These are phyloP conservation scores for Discostella pseudostelligera DNA, from an alignment of 108 stramenopile genomes.

Conservation along the genomic window DNA sequence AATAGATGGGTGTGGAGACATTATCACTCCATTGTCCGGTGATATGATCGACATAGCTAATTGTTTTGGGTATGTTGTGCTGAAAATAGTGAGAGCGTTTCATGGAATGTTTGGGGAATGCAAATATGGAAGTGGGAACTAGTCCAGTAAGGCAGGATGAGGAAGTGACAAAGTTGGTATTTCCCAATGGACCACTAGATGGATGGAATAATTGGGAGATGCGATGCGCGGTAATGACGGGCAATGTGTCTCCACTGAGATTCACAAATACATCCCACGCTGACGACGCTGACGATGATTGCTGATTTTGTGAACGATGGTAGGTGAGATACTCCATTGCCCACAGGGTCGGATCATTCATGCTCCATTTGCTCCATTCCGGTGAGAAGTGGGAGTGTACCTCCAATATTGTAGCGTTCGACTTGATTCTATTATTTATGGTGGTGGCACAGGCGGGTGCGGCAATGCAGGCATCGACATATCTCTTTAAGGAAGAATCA, in stretches of 20 bases:
- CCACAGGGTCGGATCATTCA: conserved; percentile 87
- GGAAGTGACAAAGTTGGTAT: conserved; percentile 82
- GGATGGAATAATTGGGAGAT: conserved; percentile 58
- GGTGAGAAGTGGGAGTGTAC: conserved; percentile 44
- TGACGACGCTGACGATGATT: conserved; percentile 26
- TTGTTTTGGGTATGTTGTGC: conserved; percentile 29
- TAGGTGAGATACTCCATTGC: conserved; percentile 58
- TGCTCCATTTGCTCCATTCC: conserved; percentile 83
- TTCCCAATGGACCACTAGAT: conserved; percentile 48
- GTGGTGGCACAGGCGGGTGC: conserved; percentile 22
- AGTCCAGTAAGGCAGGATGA: conserved; percentile 80
- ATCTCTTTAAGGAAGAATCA: conserved; percentile 44
- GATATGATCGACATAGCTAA: conserved; percentile 52
- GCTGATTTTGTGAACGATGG: conserved; percentile 27
- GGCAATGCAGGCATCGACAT: conserved; percentile 54
- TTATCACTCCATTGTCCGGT: conserved; percentile 36
- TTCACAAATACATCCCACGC: conserved; percentile 84
- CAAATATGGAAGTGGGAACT: conserved; percentile 62
- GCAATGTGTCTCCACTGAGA: conserved; percentile 78
- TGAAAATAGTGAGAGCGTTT: conserved; percentile 81
- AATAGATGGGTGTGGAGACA: conserved; percentile 54
- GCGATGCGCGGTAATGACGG: conserved; percentile 60
- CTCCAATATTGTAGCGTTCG: conserved; percentile 29
- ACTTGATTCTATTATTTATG: not conserved
- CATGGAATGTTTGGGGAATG: conserved; percentile 81